Base-by-base conservation (phyloP, 2,329 filamentous ascomycete species). In the Neofusicoccum ribis region DNA sequence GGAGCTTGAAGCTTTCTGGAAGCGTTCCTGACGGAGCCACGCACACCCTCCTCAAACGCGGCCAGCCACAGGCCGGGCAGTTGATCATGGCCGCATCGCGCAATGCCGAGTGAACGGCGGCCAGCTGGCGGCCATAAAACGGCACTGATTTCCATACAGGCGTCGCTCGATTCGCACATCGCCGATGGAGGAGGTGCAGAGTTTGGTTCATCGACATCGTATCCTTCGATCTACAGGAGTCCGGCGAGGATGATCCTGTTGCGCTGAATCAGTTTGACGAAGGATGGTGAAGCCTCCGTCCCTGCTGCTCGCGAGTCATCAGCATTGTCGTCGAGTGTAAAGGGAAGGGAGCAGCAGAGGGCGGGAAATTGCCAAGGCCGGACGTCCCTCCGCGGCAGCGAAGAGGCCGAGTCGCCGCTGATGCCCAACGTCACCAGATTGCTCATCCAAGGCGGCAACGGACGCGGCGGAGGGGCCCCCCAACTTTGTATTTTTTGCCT, bases 11-110 rank as follows among this genome's bases (percentile, higher is more conserved):
- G 43, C 39, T 60, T 60, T 60, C 56, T 60, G 27, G 56, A 60
- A 60, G 56, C 56, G 56, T 60, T 60, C 56, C 56, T 60, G 56
- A 60, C 43, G 56, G 56, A 47, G 43, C 56, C 56, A 60, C 43
- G 12, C 20, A 31, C n/a, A 31, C 41, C 15, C 41, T 60, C 27
- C 7, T n/a, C 17, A 37, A 15, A 31, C 34, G 34, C 50, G 34
- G n/a, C 15, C 50, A 52, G 50, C 50, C 50, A 52, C 50, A 52
- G 31, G 3, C 31, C 14, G 50, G 31, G 12, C 41, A 31, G 56
- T 20, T 39, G 56, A 60, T 60, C 56, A 60, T 47, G 31, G 56
- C 56, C 56, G 14, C 43, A 60, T 60, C 43, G 56, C 56, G 56
- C 41, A 47, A 47, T 60, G n/a, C 56, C 56, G 56, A 31, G 8